These are phyloP conservation scores for Syzygium malaccense DNA, from an alignment of 441 rosid genomes.

Conservation along the genomic window DNA sequence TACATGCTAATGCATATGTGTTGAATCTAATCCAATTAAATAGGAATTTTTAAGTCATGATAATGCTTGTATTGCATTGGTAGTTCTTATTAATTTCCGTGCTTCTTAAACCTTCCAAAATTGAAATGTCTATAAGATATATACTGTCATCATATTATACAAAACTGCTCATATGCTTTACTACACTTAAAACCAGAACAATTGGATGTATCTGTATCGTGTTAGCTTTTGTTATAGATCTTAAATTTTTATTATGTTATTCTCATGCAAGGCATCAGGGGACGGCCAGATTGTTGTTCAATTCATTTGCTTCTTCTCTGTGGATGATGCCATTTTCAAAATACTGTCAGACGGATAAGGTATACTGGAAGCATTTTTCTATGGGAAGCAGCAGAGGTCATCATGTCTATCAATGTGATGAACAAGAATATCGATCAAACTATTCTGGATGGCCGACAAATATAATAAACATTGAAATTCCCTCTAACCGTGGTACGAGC, in stretches of 20 bases:
- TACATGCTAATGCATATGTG: background rate
- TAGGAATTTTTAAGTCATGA: background rate
- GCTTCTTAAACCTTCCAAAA: background rate
- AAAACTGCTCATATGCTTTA: background rate
- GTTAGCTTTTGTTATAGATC: background rate
- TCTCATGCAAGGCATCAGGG: conserved; percentile 85
- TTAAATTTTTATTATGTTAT: conserved; percentile 31
- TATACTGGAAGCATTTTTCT: conserved; percentile 66
- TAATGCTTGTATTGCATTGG: background rate
- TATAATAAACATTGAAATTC: conserved; percentile 87
- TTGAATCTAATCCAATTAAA: background rate
- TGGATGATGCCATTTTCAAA: conserved; percentile 95
- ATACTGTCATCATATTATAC: background rate
- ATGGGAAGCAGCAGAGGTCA: conserved; percentile 42
- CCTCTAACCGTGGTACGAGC: conserved; percentile 61
- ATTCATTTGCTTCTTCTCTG: conserved; percentile 79
- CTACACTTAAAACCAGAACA: background rate
- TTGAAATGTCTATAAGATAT: background rate
- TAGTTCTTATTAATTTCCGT: background rate
- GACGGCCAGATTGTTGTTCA: conserved; percentile 85
- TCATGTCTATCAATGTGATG: conserved; percentile 66
- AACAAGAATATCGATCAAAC: conserved; percentile 62
- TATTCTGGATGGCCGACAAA: conserved; percentile 99
- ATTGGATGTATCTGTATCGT: background rate
- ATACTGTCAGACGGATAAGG: conserved; percentile 68